These are phyloP conservation scores for Paecilomyces fulvus DNA, from an alignment of 2,329 filamentous ascomycete genomes.

Conservation along the genomic window DNA sequence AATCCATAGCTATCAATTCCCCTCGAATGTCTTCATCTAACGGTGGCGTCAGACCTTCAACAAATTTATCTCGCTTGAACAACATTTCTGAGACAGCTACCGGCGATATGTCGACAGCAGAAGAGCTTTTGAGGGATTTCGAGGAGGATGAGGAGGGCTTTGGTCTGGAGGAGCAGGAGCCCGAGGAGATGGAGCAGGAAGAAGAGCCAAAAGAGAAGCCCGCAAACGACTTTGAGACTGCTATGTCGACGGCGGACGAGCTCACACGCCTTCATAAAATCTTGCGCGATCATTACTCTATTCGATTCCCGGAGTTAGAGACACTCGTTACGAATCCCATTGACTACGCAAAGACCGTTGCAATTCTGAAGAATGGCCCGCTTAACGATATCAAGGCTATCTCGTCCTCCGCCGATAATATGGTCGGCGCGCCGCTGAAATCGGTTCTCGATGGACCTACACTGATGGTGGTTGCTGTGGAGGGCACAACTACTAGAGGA, in stretches of 20 bases:
- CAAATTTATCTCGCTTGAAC: not conserved
- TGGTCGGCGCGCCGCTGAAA: conserved; percentile 65
- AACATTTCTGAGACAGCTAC: conserved; percentile 1
- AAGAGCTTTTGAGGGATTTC: conserved; percentile 87
- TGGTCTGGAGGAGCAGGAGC: conserved; percentile 53
- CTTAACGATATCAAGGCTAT: conserved; percentile 79
- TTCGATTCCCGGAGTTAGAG: conserved; percentile 88
- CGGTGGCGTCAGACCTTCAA: not conserved
- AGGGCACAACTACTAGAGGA: conserved; percentile 83
- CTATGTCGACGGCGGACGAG: conserved; percentile 87
- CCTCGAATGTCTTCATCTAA: not conserved
- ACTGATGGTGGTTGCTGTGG: conserved; percentile 91
- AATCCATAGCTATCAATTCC: not conserved
- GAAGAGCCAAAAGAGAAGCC: conserved; percentile 51
- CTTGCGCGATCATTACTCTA: conserved; percentile 90
- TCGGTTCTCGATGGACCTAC: conserved; percentile 80
- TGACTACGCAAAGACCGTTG: conserved; percentile 91
- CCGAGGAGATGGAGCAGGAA: conserved; percentile 52
- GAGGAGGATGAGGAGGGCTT: conserved; percentile 65
- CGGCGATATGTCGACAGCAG: conserved; percentile 73
- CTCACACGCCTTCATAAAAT: conserved; percentile 92
- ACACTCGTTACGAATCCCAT: conserved; percentile 81
- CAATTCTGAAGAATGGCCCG: conserved; percentile 85
- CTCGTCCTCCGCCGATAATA: conserved; percentile 68
- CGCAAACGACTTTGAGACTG: conserved; percentile 76